These are phyloP conservation scores for Monosporascus sp. DNA, from an alignment of 2,329 filamentous ascomycete genomes.

Conservation along the genomic window DNA sequence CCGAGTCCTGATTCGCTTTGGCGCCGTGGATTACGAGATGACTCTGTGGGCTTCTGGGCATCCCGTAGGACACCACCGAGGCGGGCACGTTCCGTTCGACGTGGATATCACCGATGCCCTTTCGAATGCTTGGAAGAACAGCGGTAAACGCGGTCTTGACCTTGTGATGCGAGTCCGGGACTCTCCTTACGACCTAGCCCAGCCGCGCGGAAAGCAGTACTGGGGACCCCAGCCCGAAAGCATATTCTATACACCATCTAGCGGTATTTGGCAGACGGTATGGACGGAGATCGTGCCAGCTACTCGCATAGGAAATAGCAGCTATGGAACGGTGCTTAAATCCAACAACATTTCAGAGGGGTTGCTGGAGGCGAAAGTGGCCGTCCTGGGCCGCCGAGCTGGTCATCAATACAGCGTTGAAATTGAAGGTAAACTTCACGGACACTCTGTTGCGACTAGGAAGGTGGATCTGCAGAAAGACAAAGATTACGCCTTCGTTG, in stretches of 20 bases:
- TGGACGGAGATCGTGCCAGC: conserved; percentile 51
- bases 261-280: conserved; percentile 53
- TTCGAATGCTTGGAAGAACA: conserved; percentile 12
- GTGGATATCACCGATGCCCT: conserved; percentile 52
- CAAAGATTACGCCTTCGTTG: conserved; percentile 40
- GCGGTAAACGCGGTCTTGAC: conserved; percentile 26
- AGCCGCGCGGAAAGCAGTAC: conserved; percentile 64
- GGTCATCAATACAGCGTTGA: conserved; percentile 43
- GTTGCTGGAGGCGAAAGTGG: conserved; percentile 43
- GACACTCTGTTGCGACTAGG: conserved; percentile 38
- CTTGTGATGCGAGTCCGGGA: conserved; percentile 56
- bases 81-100: conserved; percentile 54
- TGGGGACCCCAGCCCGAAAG: conserved; percentile 56
- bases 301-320: conserved; percentile 48
- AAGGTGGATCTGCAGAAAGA: conserved; percentile 41
- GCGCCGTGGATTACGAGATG: conserved; percentile 57
- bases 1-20: conserved; percentile 48
- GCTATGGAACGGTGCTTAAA: conserved; percentile 51
- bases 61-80: conserved; percentile 48
- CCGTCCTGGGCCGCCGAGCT: conserved; percentile 42
- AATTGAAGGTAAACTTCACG: conserved; percentile 47
- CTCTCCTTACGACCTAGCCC: conserved; percentile 57
- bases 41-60: conserved; percentile 50
- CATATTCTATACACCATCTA: conserved; percentile 54
- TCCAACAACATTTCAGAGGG: conserved; percentile 49